Evolutionary conservation across 768 basidiomycete genomes (phyloP).

Genomic region (Amanita pseudoporphyria): DNA sequence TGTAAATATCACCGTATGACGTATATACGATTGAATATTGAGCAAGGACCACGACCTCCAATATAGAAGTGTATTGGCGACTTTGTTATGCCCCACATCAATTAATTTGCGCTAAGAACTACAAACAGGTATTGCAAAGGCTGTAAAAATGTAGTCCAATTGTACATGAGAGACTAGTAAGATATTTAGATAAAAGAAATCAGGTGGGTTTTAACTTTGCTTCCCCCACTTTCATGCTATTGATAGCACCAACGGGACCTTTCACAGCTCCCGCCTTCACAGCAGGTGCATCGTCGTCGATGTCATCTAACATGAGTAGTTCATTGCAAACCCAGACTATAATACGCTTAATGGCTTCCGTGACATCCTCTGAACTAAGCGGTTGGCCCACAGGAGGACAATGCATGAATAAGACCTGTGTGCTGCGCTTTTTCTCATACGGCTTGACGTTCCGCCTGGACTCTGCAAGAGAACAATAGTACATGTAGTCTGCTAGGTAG

Average conservation of each 20-base stretch:
- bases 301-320: slow-evolving; percentile 25
- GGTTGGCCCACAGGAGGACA: slow-evolving; percentile 63
- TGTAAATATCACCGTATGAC: not conserved
- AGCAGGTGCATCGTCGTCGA: slow-evolving; percentile 14
- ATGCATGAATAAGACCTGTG: slow-evolving; percentile 59
- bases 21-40: no score
- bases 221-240: slow-evolving; percentile 7
- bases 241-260: slow-evolving; percentile 3
- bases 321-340: slow-evolving; percentile 50
- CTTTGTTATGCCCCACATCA: no score
- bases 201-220: slow-evolving; percentile 1
- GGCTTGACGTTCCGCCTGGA: slow-evolving; percentile 40
- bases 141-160: no score
- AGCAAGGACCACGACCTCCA: no score
- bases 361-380: slow-evolving; percentile 54
- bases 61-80: no score
- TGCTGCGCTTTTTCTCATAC: slow-evolving; percentile 31
- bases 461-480: slow-evolving; percentile 69
- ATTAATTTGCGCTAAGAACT: no score
- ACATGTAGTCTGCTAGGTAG: slow-evolving; percentile 69
- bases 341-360: slow-evolving; percentile 51
- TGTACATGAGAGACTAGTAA: not conserved
- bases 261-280: slow-evolving; percentile 6
- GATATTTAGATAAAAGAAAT: not conserved
- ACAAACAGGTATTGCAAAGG: no score